Evolutionary conservation across 176 grass and related monocot species (phyloP).

Genomic region (Saccharum spontaneum): DNA sequence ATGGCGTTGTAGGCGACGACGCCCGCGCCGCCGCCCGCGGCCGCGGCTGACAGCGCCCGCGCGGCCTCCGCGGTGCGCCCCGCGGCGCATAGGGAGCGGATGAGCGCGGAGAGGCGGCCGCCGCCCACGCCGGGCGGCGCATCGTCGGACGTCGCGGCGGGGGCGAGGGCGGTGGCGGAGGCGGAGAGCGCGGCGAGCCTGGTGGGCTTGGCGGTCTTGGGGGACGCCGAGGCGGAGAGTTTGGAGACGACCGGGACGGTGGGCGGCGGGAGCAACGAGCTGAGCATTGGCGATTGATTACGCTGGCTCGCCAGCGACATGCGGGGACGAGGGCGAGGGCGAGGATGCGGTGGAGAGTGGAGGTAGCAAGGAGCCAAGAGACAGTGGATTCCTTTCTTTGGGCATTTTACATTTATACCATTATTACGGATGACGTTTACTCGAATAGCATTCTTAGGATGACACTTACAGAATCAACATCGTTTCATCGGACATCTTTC

Average conservation of each 20-base stretch:
- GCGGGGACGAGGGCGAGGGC: too few relatives aligned
- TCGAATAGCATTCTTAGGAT: too few relatives aligned
- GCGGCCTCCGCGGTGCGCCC: conserved; percentile 41
- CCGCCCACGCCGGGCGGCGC: background rate
- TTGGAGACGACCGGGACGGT: conserved; percentile 24
- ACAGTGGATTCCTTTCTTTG: background rate
- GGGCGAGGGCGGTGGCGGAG: background rate
- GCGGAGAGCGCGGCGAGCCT: background rate
- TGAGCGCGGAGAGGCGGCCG: conserved; percentile 42
- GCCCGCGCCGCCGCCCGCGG: conserved; percentile 24
- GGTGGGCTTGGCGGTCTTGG: conserved; percentile 2
- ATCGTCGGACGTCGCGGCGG: background rate
- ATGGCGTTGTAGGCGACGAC: conserved; percentile 51
- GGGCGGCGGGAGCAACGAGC: conserved; percentile 36
- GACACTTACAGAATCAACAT: too few relatives aligned
- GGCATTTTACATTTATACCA: too few relatives aligned
- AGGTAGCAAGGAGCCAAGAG: background rate
- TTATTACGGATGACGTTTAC: too few relatives aligned
- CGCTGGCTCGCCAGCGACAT: background rate
- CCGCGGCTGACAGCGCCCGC: conserved; percentile 28
- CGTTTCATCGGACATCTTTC: too few relatives aligned
- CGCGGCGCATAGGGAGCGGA: conserved; percentile 41
- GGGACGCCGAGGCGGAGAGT: background rate
- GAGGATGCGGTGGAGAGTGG: background rate
- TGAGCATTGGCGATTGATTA: conserved; percentile 37